Evolutionary conservation across 441 rosid genomes (phyloP).

Genomic region (Erodium moschatum): DNA sequence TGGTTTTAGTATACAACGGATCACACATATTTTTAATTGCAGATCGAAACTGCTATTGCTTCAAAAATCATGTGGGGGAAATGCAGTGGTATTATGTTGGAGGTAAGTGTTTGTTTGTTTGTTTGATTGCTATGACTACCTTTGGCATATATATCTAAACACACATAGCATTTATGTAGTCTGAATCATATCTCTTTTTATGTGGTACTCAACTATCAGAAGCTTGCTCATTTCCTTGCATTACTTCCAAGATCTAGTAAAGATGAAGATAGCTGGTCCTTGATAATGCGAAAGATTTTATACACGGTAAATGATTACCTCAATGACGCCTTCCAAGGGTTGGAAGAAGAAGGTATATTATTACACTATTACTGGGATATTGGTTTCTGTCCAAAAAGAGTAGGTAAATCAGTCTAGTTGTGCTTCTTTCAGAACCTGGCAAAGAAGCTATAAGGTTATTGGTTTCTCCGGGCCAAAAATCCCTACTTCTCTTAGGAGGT

Average conservation of each 20-base stretch:
- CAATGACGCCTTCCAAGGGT: conserved; percentile 55
- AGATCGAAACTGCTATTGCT: conserved; percentile 60
- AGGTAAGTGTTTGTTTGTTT: conserved; percentile 30
- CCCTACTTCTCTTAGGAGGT: conserved; percentile 59
- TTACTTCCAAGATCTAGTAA: conserved; percentile 77
- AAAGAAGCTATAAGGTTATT: conserved; percentile 47
- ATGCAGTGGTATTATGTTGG: conserved; percentile 41
- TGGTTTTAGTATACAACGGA: conserved; percentile 9
- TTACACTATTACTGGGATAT: conserved; percentile 15
- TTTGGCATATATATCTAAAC: conserved; percentile 16
- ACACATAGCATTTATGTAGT: conserved; percentile 16
- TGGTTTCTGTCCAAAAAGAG: conserved; percentile 11
- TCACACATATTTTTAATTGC: conserved; percentile 19
- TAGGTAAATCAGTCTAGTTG: conserved; percentile 30
- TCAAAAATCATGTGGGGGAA: conserved; percentile 50
- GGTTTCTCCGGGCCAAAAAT: conserved; percentile 60
- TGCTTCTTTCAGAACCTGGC: conserved; percentile 6
- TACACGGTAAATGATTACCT: conserved; percentile 47
- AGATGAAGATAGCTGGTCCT: conserved; percentile 64
- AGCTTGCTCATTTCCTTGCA: conserved; percentile 63
- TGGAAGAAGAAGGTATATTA: conserved; percentile 61
- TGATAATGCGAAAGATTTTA: conserved; percentile 62
- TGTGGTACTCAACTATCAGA: conserved; percentile 36
- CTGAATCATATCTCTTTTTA: conserved; percentile 14
- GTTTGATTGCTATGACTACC: conserved; percentile 10